phyloP scores from a whole-genome alignment of 441 rosid genomes.

The Metrosideros polymorpha region DNA sequence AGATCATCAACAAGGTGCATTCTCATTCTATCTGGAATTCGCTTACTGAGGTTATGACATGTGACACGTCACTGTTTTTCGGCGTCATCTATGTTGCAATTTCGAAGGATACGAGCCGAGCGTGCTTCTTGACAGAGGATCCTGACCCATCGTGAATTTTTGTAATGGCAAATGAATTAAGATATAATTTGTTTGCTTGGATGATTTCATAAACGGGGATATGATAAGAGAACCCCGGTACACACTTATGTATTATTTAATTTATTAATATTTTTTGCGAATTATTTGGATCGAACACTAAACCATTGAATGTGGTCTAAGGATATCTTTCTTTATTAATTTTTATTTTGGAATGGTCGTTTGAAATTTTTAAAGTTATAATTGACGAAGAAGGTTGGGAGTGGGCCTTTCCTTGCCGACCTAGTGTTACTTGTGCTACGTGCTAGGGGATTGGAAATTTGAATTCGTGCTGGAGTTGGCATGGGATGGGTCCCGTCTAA shows the following conservation, averaged over 20 bases:
- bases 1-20: background rate
- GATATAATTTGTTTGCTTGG: background rate
- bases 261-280: background rate
- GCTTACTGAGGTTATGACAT: too few relatives aligned
- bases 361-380: background rate
- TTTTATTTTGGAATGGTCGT: background rate
- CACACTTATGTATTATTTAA: background rate
- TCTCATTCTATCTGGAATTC: background rate
- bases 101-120: fast-evolving
- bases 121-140: fast-evolving
- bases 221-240: background rate
- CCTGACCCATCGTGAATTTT: background rate
- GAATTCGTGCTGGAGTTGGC: background rate
- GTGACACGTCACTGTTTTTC: background rate
- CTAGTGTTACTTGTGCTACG: background rate
- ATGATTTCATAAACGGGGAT: background rate
- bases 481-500: background rate
- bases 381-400: background rate
- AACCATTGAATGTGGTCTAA: background rate
- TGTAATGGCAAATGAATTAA: background rate
- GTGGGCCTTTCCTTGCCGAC: background rate
- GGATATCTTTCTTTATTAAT: background rate
- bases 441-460: background rate
- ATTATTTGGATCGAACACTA: background rate
- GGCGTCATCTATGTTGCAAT: background rate